Evolutionary conservation across 75 land plant genomes (phyloP).

Genomic region (Picea glauca): DNA sequence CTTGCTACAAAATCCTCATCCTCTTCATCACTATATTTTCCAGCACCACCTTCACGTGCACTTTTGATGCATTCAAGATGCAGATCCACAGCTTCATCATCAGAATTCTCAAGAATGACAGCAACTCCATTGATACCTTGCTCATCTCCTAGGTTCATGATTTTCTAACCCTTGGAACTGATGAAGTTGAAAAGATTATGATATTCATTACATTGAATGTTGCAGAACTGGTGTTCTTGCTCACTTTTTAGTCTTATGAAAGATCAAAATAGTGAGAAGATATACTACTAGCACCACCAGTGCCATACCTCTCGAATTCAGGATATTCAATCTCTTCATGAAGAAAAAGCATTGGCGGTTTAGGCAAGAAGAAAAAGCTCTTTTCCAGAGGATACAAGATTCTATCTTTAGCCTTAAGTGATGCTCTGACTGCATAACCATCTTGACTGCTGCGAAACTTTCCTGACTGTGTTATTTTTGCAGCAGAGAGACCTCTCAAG

Average conservation of each 20-base stretch:
- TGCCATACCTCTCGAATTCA: too few relatives aligned
- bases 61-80: conserved; percentile 14
- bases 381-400: too few relatives aligned
- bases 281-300: too few relatives aligned
- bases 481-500: conserved; percentile 38
- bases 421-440: too few relatives aligned
- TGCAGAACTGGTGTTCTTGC: conserved; percentile 30
- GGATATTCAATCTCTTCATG: too few relatives aligned
- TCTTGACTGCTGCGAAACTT: conserved; percentile 8
- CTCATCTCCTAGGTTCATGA: conserved; percentile 36
- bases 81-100: conserved; percentile 45
- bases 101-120: conserved; percentile 33
- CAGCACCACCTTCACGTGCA: conserved; percentile 32
- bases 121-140: conserved; percentile 45
- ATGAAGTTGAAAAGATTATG: conserved; percentile 44
- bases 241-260: too few relatives aligned
- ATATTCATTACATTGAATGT: conserved; percentile 47
- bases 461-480: conserved; percentile 42
- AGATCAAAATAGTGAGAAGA: too few relatives aligned
- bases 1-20: background rate
- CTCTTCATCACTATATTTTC: conserved; percentile 35
- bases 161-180: conserved; percentile 39
- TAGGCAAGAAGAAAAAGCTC: too few relatives aligned
- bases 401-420: too few relatives aligned
- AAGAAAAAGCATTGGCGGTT: too few relatives aligned